Conservation (phyloP, 2,329 filamentous ascomycete genomes). For the Sporothrix mexicana region DNA sequence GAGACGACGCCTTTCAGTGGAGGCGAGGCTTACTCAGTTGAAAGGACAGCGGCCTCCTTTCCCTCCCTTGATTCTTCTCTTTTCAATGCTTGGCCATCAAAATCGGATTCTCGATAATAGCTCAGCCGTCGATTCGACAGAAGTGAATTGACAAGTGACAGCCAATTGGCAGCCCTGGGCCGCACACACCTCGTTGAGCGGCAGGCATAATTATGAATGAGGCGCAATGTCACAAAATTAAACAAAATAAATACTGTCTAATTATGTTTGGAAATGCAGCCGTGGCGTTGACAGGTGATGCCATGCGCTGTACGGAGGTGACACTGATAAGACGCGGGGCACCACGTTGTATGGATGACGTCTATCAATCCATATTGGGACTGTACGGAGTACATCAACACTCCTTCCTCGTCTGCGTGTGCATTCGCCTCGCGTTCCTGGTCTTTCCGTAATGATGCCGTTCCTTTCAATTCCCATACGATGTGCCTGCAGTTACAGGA, state of each 20-base stretch:
- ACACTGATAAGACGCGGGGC: background rate
- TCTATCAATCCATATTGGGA: background rate
- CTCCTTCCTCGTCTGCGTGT: background rate
- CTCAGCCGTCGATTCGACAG: background rate
- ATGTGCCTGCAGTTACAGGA: background rate
- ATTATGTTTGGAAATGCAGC: no score
- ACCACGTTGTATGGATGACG: slow-evolving; percentile 1
- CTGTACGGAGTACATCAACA: no score
- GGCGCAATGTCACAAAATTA: background rate
- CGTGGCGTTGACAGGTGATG: no score
- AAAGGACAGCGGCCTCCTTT: background rate
- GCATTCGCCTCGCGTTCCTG: background rate
- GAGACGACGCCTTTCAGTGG: background rate
- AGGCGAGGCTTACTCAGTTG: slow-evolving; percentile 9
- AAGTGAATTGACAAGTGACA: background rate
- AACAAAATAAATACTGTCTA: background rate
- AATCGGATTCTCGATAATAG: background rate
- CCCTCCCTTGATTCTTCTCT: background rate
- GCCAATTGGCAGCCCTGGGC: background rate
- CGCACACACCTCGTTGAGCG: background rate
- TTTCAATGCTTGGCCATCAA: background rate
- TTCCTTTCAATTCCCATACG: background rate
- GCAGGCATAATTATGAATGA: background rate
- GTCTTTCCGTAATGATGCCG: slow-evolving; percentile 16
- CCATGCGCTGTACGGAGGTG: background rate